These are phyloP conservation scores for Salix koriyanagi DNA, from an alignment of 345 rosid species.

Conservation along the genomic window DNA sequence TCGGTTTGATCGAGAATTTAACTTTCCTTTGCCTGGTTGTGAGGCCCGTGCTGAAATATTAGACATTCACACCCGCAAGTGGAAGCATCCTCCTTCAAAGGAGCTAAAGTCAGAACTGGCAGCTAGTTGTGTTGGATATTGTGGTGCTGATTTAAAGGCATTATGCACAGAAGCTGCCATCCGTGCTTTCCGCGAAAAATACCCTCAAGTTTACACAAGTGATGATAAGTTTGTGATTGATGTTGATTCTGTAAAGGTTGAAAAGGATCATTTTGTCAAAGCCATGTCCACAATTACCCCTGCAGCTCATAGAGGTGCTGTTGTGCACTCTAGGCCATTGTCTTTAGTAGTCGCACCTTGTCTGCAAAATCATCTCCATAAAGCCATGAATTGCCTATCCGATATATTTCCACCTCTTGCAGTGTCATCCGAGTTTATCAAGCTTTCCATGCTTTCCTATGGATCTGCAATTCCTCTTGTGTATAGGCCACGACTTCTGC, in stretches of 20 bases:
- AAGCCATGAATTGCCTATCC: constrained; percentile 63
- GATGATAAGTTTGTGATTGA: constrained; percentile 93
- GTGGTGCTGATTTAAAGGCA: constrained; percentile 99
- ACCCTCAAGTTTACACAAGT: constrained; percentile 97
- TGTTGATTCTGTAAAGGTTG: constrained; percentile 85
- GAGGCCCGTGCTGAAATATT: constrained; percentile 97
- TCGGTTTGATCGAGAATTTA: constrained; percentile 96
- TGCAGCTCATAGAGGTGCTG: constrained; percentile 96
- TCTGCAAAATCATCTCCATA: constrained; percentile 72
- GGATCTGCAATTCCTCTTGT: constrained; percentile 92
- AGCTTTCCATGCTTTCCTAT: constrained; percentile 89
- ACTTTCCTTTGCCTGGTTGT: constrained; percentile 95
- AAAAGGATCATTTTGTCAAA: constrained; percentile 82
- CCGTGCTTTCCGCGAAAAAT: constrained; percentile 95
- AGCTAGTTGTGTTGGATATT: constrained; percentile 95
- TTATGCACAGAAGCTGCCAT: constrained; percentile 99
- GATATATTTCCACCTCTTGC: constrained; percentile 73
- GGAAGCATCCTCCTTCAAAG: constrained; percentile 85
- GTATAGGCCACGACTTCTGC: constrained; percentile 89
- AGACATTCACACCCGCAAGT: constrained; percentile 94
- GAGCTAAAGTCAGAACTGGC: constrained; percentile 89
- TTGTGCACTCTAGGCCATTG: constrained; percentile 93
- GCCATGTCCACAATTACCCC: constrained; percentile 97
- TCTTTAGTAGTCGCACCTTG: constrained; percentile 92
- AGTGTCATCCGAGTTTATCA: constrained; percentile 64